Evolutionary conservation across 768 basidiomycete species (phyloP).

Genomic region (Serpula lacrymans): DNA sequence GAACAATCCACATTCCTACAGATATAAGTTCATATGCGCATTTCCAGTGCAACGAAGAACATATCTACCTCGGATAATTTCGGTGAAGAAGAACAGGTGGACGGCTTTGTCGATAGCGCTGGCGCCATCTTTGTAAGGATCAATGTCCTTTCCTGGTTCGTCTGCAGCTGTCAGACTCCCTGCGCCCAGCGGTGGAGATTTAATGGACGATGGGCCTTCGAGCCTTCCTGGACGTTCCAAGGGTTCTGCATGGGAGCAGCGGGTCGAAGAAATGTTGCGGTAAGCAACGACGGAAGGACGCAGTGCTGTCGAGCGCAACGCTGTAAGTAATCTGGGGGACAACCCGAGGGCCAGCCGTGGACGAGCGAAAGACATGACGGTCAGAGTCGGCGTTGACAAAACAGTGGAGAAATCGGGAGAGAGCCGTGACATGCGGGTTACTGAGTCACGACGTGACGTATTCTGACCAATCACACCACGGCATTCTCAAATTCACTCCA

Average conservation of each 20-base stretch:
- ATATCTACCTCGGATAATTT: constrained; percentile 88
- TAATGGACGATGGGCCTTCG: constrained; percentile 22
- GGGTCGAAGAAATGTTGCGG: constrained; percentile 35
- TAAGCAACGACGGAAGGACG: constrained; percentile 39
- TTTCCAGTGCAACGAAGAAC: neutral
- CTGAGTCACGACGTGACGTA: constrained; percentile 23
- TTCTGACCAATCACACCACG: constrained; percentile 23
- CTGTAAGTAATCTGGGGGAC: constrained; percentile 38
- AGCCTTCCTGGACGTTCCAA: constrained; percentile 13
- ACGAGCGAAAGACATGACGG: constrained; percentile 57
- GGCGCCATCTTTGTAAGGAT: constrained; percentile 76
- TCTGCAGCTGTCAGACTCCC: constrained; percentile 32
- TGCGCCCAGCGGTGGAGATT: constrained; percentile 30
- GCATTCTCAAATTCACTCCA: constrained; percentile 12
- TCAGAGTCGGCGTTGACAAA: constrained; percentile 36
- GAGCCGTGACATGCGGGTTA: constrained; percentile 17
- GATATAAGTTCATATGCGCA: constrained; percentile 11
- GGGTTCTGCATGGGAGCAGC: constrained; percentile 18
- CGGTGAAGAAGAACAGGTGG: constrained; percentile 97
- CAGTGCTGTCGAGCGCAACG: constrained; percentile 22
- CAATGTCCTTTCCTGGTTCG: constrained; percentile 49
- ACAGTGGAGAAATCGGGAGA: constrained; percentile 13
- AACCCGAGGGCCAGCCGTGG: constrained; percentile 50
- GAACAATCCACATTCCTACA: constrained; percentile 95
- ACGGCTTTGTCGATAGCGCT: constrained; percentile 95